phyloP scores from a whole-genome alignment of 2,329 filamentous ascomycete genomes.

The Aspergillus ochraceus region DNA sequence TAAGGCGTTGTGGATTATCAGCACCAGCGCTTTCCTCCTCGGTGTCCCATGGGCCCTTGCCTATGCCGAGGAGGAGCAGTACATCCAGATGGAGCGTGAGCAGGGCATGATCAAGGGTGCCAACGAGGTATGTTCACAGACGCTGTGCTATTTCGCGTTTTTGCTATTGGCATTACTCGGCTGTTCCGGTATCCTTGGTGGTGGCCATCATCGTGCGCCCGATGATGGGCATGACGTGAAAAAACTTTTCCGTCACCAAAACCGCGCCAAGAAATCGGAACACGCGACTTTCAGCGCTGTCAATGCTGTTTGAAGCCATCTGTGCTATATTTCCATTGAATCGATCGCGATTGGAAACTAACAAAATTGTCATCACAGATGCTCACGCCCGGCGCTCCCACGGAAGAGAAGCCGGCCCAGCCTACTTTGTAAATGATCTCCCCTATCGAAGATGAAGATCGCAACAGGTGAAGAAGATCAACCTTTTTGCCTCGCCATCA shows the following conservation, averaged over 20 bases:
- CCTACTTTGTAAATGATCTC: conserved; percentile 38
- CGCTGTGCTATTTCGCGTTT: neutral
- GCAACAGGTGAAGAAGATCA: conserved; percentile 17
- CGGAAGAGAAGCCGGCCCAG: conserved; percentile 32
- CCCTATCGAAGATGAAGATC: conserved; percentile 19
- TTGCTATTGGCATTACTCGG: neutral
- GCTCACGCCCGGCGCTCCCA: conserved; percentile 40
- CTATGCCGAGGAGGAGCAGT: conserved; percentile 93
- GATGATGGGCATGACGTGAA: conserved; percentile 4
- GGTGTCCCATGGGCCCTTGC: conserved; percentile 93
- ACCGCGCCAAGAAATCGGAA: neutral
- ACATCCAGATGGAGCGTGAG: conserved; percentile 96
- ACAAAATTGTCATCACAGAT: conserved; percentile 33
- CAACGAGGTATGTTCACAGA: conserved; percentile 62
- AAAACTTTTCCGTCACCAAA: conserved; percentile 4
- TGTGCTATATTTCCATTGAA: neutral
- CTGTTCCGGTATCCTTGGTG: neutral
- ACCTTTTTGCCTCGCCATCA: conserved; percentile 8
- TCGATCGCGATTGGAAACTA: neutral
- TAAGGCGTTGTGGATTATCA: conserved; percentile 86
- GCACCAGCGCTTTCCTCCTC: conserved; percentile 82
- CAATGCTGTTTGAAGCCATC: neutral
- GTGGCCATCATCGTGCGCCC: neutral
- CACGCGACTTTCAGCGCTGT: neutral
- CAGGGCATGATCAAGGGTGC: conserved; percentile 93